Conservation (phyloP, 495 filamentous ascomycete genomes). For the Penicillium atrosanguineum region DNA sequence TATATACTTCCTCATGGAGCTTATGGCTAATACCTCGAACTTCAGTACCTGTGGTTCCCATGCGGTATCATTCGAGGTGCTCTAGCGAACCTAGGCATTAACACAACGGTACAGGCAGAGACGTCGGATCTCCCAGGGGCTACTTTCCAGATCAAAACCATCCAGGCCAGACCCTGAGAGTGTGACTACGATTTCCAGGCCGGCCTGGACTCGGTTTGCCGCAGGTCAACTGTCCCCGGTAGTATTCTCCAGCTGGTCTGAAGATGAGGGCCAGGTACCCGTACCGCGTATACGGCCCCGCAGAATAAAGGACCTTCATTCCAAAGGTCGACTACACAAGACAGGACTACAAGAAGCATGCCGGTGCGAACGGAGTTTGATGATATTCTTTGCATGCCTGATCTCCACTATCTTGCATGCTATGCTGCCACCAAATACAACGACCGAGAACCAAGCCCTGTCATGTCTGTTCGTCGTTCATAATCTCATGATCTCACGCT, state of each 20-base stretch:
- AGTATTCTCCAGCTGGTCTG: conserved; percentile 5
- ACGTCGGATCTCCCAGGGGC: conserved; percentile 80
- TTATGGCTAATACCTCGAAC: not conserved
- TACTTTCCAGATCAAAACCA: conserved; percentile 94
- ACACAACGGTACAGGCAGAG: conserved; percentile 87
- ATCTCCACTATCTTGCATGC: conserved; percentile 6
- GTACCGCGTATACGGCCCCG: too few species aligned
- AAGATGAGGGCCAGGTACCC: not conserved
- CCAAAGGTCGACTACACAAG: not conserved
- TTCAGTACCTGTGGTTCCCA: conserved; percentile 88
- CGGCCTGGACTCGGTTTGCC: conserved; percentile 6
- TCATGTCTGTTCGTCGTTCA: conserved; percentile 26
- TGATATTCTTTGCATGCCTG: conserved; percentile 21
- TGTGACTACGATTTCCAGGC: not conserved
- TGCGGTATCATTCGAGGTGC: conserved; percentile 88
- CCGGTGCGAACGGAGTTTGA: not conserved
- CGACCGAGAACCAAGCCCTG: not conserved
- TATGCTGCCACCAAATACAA: not conserved
- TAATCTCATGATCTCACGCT: conserved; percentile 30
- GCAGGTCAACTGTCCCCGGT: not conserved
- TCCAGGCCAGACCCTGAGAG: conserved; percentile 53
- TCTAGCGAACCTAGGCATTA: conserved; percentile 83
- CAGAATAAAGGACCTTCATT: not conserved
- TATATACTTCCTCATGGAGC: not conserved
- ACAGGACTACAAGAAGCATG: not conserved